Evolutionary conservation across 768 basidiomycete species (phyloP).

Genomic region (Tulasnella sp.): DNA sequence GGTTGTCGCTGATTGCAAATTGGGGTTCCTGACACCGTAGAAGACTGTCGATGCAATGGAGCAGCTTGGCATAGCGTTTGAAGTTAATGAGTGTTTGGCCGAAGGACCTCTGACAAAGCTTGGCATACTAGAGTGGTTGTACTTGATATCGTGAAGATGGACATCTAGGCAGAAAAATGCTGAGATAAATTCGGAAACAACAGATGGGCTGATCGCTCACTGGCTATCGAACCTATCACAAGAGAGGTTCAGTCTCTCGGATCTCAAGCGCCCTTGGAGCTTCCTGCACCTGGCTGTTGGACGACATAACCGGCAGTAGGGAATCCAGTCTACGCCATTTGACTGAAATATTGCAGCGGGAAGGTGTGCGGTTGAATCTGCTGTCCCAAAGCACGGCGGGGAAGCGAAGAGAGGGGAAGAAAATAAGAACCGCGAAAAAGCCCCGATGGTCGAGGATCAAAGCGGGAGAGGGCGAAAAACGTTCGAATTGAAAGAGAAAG

Average conservation of each 20-base stretch:
- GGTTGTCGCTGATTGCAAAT: not conserved
- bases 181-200: not conserved
- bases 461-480: not conserved
- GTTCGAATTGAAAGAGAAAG: not conserved
- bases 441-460: not conserved
- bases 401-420: too few species aligned
- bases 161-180: not conserved
- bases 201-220: not conserved
- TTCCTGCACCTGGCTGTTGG: not conserved
- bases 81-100: too few species aligned
- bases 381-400: too few species aligned
- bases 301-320: conserved; percentile 11
- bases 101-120: too few species aligned
- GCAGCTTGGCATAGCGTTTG: too few species aligned
- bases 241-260: not conserved
- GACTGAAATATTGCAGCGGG: conserved; percentile 6
- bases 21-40: not conserved
- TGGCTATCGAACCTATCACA: not conserved
- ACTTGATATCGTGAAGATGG: conserved; percentile 21
- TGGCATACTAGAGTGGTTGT: conserved; percentile 3
- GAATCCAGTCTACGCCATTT: not conserved
- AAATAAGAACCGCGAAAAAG: not conserved
- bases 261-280: not conserved
- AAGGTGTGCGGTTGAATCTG: not conserved
- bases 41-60: not conserved